These are phyloP conservation scores for Achaetomiella virescens DNA, from an alignment of 495 filamentous ascomycete genomes.

Conservation along the genomic window DNA sequence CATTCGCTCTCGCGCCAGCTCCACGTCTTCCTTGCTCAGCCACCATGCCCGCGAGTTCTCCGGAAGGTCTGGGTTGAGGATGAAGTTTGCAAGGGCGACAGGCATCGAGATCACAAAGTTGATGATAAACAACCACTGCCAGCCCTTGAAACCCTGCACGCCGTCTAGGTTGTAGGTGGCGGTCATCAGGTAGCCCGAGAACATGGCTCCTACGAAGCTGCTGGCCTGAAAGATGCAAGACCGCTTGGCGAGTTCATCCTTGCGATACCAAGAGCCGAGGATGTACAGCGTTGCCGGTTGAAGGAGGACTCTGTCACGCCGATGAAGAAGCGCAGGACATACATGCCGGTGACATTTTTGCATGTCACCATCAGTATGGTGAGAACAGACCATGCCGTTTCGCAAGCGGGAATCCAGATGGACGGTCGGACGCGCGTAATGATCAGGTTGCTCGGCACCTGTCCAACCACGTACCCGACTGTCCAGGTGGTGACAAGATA, in stretches of 20 bases:
- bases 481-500: not conserved
- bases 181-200: conserved; percentile 46
- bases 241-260: conserved; percentile 33
- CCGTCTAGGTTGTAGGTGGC: conserved; percentile 49
- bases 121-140: conserved; percentile 6
- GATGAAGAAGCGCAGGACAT: conserved; percentile 44
- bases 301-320: conserved; percentile 41
- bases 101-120: too few relatives aligned
- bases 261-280: conserved; percentile 36
- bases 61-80: too few relatives aligned
- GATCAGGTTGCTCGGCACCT: conserved; percentile 49
- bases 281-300: not conserved
- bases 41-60: too few relatives aligned
- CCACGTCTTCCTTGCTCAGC: too few relatives aligned
- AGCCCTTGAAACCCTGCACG: conserved; percentile 43
- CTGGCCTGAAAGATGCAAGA: conserved; percentile 41
- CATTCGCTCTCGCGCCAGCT: too few relatives aligned
- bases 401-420: conserved; percentile 37
- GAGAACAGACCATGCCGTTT: conserved; percentile 39
- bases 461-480: conserved; percentile 34
- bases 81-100: too few relatives aligned
- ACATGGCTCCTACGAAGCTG: conserved; percentile 34
- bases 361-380: conserved; percentile 30
- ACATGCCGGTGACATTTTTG: conserved; percentile 30
- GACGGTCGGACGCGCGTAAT: conserved; percentile 39